Percentiles rank a stretch among this genome's conserved stretches.
Conservation (phyloP, 768 basidiomycete genomes). For the Russula earlei region DNA sequence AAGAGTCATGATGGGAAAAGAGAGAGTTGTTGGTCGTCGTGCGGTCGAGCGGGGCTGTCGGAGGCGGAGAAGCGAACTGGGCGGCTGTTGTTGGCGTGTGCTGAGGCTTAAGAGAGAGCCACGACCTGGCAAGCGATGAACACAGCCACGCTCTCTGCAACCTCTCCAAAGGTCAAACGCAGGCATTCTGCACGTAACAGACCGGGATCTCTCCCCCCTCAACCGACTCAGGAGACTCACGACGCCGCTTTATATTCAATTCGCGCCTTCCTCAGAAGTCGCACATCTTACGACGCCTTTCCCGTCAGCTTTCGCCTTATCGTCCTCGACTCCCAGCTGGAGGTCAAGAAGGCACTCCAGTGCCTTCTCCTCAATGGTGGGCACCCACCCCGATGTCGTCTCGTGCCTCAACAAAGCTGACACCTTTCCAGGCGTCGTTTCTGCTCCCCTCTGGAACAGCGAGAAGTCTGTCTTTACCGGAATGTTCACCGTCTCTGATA, state of each 20-base stretch:
- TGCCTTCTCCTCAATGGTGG: constrained; percentile 76
- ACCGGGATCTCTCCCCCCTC: constrained; percentile 45
- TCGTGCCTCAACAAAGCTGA: neutral
- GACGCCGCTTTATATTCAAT: constrained; percentile 62
- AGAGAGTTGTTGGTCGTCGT: neutral
- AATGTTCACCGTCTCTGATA: constrained; percentile 98
- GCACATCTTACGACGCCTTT: constrained; percentile 92
- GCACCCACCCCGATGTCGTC: constrained; percentile 1
- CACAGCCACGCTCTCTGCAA: constrained; percentile 42
- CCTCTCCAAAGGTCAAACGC: constrained; percentile 45
- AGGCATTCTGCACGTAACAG: constrained; percentile 43
- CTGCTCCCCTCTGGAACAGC: constrained; percentile 97
- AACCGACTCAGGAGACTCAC: constrained; percentile 50
- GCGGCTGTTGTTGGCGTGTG: neutral
- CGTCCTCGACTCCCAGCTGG: constrained; percentile 91
- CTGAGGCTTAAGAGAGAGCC: neutral
- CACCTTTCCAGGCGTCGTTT: constrained; percentile 71
- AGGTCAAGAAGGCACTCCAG: constrained; percentile 89
- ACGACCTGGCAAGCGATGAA: constrained; percentile 23
- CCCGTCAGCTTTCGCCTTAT: constrained; percentile 95
- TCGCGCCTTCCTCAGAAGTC: constrained; percentile 71
- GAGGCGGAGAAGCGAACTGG: neutral
- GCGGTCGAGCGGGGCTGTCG: neutral
- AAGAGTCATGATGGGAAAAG: neutral
- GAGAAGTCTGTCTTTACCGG: constrained; percentile 88